A percentile compares a stretch with the other conserved stretches of the same genome.
Conservation (phyloP, 1,139 yeast species). For the Yamadazyma dushanensis region DNA sequence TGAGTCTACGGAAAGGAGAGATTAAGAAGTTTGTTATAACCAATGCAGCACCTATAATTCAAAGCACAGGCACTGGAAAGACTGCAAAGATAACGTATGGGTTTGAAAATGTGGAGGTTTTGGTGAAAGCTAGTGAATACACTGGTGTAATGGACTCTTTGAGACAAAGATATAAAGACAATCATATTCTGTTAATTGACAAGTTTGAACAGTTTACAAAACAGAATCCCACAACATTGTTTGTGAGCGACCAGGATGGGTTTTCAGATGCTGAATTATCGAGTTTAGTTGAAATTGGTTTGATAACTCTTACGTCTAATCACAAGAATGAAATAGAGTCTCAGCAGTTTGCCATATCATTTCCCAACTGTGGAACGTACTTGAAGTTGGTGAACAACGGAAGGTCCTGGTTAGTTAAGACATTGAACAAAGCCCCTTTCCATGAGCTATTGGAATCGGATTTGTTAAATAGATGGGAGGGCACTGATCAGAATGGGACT, state of each 20-base stretch:
- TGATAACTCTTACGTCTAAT: constrained; percentile 52
- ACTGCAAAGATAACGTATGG: constrained; percentile 46
- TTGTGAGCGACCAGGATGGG: constrained; percentile 22
- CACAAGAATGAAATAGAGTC: constrained; percentile 48
- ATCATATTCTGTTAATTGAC: constrained; percentile 11
- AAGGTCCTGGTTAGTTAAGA: constrained; percentile 51
- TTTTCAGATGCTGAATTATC: constrained; percentile 30
- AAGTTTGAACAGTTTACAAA: constrained; percentile 26
- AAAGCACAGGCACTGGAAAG: constrained; percentile 5
- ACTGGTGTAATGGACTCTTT: constrained; percentile 13
- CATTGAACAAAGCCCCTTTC: constrained; percentile 43
- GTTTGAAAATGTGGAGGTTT: constrained; percentile 44
- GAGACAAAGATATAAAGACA: constrained; percentile 1
- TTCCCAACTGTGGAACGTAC: constrained; percentile 64
- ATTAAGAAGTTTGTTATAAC: constrained; percentile 42
- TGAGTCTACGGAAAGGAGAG: constrained; percentile 32
- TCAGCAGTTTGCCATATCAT: constrained; percentile 48
- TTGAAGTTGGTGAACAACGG: constrained; percentile 48
- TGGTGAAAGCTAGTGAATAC: constrained; percentile 27
- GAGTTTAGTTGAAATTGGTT: constrained; percentile 49
- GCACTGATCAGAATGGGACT: constrained; percentile 26
- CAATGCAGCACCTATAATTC: constrained; percentile 47
- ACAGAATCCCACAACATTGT: constrained; percentile 34
- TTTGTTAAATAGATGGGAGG: constrained; percentile 52
- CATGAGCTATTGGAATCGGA: constrained; percentile 55